Base-by-base conservation (phyloP, 192 early-diverging fungal species). In the Fimicolochytrium jonesii region DNA sequence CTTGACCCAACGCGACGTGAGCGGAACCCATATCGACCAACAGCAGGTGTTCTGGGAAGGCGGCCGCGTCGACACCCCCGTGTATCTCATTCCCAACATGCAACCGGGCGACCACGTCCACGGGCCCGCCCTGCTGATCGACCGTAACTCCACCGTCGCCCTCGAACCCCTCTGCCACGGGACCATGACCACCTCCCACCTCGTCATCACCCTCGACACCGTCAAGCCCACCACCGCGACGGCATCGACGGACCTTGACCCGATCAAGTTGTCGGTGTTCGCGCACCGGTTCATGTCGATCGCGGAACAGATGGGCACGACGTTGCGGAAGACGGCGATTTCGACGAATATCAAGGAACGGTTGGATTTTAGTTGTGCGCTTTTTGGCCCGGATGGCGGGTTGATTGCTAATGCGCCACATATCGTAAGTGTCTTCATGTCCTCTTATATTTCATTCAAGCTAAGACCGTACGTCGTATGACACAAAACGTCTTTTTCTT, bases 301-400 rank as follows among this genome's bases (percentile, higher is more conserved):
- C 70, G 96, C 94, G 6, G 71, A 56, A 23, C 50, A 62, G 25
- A 47, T 69, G 67, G 53, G 60, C 1, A 23, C 39, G 9, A 53
- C 60, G 3, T 58, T 58, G 42, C 53, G 58, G 31, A 92, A 95
- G 71, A 98, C 96, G 1, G 78, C 92, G 23, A 89, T 97, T 41
- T 90, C 88, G 35, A 97, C 96, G 23, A 98, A 98, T 56, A 98
- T 98, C 69, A 98, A 98, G 61, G 96, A 98, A 71, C 87, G 96
- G 10, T 77, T 98, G 31, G 96, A 98, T 69, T 98, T 98, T 70
- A 92, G 90, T 2, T 98, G 96, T 66, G 96, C 93, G 1, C 68
- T 98, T 32, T 98, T 98, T 85, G 92, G 90, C 23, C 86, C 89
- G 0, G 60, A 62, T 36, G 60, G 60, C 31, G 45, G 47, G n/a